A percentile compares a stretch with the other conserved stretches of the same genome.
Evolutionary conservation across 768 basidiomycete species (phyloP).

Genomic region (Suillus paluster): DNA sequence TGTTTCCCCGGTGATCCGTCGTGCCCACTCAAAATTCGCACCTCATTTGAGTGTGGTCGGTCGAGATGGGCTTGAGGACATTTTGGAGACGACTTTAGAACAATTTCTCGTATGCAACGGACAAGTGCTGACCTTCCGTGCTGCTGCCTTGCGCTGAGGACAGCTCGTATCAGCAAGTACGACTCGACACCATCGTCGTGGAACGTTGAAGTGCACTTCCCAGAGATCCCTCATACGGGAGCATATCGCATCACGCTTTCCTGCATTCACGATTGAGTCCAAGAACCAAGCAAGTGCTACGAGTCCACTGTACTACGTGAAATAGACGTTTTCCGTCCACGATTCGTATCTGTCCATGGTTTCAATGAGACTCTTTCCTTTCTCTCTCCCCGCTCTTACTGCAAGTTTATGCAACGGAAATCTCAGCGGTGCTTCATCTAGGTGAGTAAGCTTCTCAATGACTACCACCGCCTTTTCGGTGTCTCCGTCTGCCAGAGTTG

Average conservation of each 20-base stretch:
- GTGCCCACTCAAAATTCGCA: background rate
- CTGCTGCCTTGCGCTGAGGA: too few species aligned
- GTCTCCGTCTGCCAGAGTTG: constrained; percentile 12
- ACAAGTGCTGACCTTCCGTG: too few species aligned
- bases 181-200: too few species aligned
- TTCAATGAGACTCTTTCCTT: constrained; percentile 20
- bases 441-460: constrained; percentile 21
- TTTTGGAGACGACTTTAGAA: too few species aligned
- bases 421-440: constrained; percentile 27
- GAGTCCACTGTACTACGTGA: background rate
- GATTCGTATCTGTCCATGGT: constrained; percentile 21
- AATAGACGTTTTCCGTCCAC: constrained; percentile 29
- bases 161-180: too few species aligned
- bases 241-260: too few species aligned
- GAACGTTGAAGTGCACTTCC: too few species aligned
- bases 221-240: too few species aligned
- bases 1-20: background rate
- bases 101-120: too few species aligned
- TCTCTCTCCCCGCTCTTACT: constrained; percentile 9
- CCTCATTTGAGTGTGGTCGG: background rate
- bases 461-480: constrained; percentile 24
- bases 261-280: background rate
- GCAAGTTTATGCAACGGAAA: constrained; percentile 20
- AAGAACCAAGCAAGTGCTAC: background rate
- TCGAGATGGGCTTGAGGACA: constrained; percentile 1